Base-by-base conservation (phyloP, 2,329 filamentous ascomycete genomes). In the Fusarium algeriense region DNA sequence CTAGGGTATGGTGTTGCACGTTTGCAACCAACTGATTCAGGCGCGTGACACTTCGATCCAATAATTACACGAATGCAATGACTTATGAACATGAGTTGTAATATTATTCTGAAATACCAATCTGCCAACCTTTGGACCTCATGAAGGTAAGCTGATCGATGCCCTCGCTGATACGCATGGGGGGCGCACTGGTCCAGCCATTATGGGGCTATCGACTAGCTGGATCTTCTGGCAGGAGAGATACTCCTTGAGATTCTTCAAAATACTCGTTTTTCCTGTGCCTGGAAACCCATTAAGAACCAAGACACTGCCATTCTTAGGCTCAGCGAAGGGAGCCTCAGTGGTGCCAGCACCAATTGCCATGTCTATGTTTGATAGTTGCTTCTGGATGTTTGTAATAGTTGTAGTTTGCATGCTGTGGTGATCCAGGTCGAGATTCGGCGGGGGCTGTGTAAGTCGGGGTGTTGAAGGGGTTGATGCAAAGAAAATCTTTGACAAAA, bases 201-300 rank as follows among this genome's bases (percentile, higher is more conserved):
- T 65, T 12, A 69, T 38, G 12, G 60, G 55, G 8, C 49, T 71
- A 35, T 72, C 46, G 32, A 72, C 40, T 28, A 70, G 23, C 6
- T 28, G 43, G 7, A 44, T 50, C 3, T 54, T 54, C 10, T 46
- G 45, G 19, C 26, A 28, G 6, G 28, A 13, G n/a, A 55, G 43
- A 9, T 20, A 40, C 12, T 28, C 13, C 19, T 62, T 26, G 9
- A 72, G 15, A 17, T 20, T 30, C 19, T 37, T 52, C 19, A 70
- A 20, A 4, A 66, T 41, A 14, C 52, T 52, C 28, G 55, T 15
- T 38, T 55, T 72, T 20, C 44, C 56, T 7, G 48, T 44, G n/a
- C 50, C 52, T 37, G 60, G 35, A 17, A 56, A 40, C 11, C 52
- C 64, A 17, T 72, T 71, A 14, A 71, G 56, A 23, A 72, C 45